These are phyloP conservation scores for Aspergillus sp. DNA, from an alignment of 2,329 filamentous ascomycete species.

Conservation along the genomic window DNA sequence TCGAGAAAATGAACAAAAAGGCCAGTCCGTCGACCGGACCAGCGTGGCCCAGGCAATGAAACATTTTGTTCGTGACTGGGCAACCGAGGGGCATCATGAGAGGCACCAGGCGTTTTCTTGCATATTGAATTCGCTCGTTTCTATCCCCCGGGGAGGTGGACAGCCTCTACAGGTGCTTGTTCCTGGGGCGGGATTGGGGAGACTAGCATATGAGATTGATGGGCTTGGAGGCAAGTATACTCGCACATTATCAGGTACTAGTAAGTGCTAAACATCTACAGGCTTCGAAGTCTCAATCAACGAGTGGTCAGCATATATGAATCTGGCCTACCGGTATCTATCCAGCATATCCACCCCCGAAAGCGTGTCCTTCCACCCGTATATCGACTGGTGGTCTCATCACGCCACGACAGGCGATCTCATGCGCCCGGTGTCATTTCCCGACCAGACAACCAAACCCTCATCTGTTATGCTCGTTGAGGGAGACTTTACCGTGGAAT, in stretches of 20 bases:
- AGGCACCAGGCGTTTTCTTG: slow-evolving; percentile 32
- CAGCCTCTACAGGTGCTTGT: slow-evolving; percentile 35
- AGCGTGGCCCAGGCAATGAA: slow-evolving; percentile 47
- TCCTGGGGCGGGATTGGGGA: slow-evolving; percentile 46
- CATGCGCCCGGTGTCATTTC: slow-evolving; percentile 39
- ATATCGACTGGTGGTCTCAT: slow-evolving; percentile 49
- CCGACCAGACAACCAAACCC: slow-evolving; percentile 30
- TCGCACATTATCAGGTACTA: neutral
- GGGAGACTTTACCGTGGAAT: slow-evolving; percentile 46
- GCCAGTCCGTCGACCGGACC: slow-evolving; percentile 36
- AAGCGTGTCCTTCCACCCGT: slow-evolving; percentile 37
- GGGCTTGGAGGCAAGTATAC: slow-evolving; percentile 28
- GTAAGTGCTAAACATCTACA: slow-evolving; percentile 7
- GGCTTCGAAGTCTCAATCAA: slow-evolving; percentile 47
- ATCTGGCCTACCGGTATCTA: slow-evolving; percentile 44
- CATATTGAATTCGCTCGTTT: slow-evolving; percentile 19
- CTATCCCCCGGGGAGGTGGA: slow-evolving; percentile 2
- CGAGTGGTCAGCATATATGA: slow-evolving; percentile 52
- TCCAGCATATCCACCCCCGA: slow-evolving; percentile 19
- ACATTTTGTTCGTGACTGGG: slow-evolving; percentile 51
- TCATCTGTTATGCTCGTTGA: slow-evolving; percentile 37
- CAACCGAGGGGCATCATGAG: slow-evolving; percentile 39
- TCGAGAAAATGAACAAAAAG: slow-evolving; percentile 25
- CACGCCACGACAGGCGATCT: slow-evolving; percentile 42
- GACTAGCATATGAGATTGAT: slow-evolving; percentile 45